Percentiles rank a stretch among this genome's conserved stretches.
Conservation (phyloP, 805 yeast species). For the Yueomyces sinensis region DNA sequence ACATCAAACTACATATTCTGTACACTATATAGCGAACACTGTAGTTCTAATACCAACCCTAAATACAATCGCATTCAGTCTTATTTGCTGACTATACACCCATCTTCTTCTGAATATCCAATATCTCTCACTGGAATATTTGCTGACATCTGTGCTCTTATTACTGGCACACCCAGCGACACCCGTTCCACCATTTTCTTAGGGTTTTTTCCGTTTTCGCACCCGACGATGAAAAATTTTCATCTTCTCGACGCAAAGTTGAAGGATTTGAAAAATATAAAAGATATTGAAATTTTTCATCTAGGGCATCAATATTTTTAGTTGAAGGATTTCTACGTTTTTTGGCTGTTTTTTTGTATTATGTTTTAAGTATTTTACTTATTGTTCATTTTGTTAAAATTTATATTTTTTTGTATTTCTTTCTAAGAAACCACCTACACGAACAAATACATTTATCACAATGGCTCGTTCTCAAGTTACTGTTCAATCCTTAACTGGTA, state of each 20-base stretch:
- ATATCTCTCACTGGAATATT: no score
- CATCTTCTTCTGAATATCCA: no score
- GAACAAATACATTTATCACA: conserved; percentile 27
- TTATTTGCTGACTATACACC: no score
- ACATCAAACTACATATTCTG: no score
- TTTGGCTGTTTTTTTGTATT: no score
- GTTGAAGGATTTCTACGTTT: background rate
- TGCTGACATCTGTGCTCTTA: background rate
- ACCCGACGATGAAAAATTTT: background rate
- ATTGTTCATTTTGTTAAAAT: no score
- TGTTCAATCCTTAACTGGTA: conserved; percentile 81
- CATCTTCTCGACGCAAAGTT: background rate
- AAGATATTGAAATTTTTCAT: background rate
- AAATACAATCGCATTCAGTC: no score
- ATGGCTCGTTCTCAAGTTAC: conserved; percentile 92
- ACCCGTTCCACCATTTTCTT: background rate
- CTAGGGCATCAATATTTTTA: background rate
- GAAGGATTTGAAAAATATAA: background rate
- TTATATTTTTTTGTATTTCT: background rate
- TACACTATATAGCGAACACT: no score
- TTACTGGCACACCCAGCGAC: background rate
- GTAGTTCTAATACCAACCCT: no score
- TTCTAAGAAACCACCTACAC: conserved; percentile 3
- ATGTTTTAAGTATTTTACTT: no score
- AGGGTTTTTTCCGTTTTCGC: background rate